Base-by-base conservation (phyloP, 2,329 filamentous ascomycete species). In the Colletotrichum musicola region DNA sequence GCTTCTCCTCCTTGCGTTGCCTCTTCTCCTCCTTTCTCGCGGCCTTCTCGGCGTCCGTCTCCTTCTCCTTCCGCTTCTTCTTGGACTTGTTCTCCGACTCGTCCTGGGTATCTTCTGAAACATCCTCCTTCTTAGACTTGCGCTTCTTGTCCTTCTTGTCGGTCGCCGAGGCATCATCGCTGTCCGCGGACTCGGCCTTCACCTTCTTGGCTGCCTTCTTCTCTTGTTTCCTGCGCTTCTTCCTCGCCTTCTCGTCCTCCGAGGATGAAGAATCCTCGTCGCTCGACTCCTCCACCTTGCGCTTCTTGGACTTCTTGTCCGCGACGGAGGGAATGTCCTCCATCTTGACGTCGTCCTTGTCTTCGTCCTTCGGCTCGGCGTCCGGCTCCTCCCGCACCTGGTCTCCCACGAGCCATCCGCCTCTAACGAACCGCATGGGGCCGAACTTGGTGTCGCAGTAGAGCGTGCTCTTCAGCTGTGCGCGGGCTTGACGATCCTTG, bases 381-480 rank as follows among this genome's bases (percentile, higher is more conserved):
- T 79, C 78, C 60, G 78, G 78, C 67, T 81, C 77, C 47, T 84
- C 83, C 73, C 86, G 81, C 57, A 88, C 84, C 74, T 88, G 83
- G 70, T 89, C 86, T 40, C 87, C 87, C 25, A 90, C 83, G 38
- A 89, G 77, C 64, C 94, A 86, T 0, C 95, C 96, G n/a, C 94
- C 96, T 67, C 86, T 90, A 25, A 99, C 91, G 79, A 99, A 99
- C 56, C 90, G 89, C 85, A 97, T 93, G 10, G 88, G 85, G 1
- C 94, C 94, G 82, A 90, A 95, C 79, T 90, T 93, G 74, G 88
- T 86, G 73, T 92, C 90, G 62, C 93, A 87, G 77, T 94, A 97
- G 53, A 90, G 83, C 71, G 89, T 89, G 75, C 93, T 86, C 82
- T 92, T 92, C 49, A 92, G 81, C 74, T 93, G 90, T 64, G 92